Conservation (phyloP, 306 rosid genomes). For the Ormosia semicastrata region DNA sequence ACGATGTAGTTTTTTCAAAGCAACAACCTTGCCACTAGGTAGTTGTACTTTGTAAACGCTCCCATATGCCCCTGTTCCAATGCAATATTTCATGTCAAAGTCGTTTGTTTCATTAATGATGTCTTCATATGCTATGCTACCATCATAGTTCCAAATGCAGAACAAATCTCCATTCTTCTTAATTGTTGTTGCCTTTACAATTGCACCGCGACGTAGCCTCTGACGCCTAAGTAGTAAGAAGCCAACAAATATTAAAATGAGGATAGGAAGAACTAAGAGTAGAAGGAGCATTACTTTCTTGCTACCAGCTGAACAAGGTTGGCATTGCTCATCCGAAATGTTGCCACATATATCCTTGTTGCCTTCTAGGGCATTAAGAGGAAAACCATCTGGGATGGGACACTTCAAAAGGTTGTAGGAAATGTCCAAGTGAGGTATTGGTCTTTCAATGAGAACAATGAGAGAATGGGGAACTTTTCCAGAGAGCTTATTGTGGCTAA, state of each 20-base stretch:
- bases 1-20: constrained; percentile 14
- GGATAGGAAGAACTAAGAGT: background rate
- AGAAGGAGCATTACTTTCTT: background rate
- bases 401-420: background rate
- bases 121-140: background rate
- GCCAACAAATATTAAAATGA: background rate
- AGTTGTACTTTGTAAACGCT: constrained; percentile 11
- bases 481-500: background rate
- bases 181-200: background rate
- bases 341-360: background rate
- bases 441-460: too few relatives aligned
- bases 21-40: constrained; percentile 10
- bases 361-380: background rate
- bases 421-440: background rate
- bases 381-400: background rate
- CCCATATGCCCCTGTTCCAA: constrained; percentile 21
- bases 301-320: background rate
- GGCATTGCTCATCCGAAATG: background rate
- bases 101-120: background rate
- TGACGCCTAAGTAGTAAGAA: background rate
- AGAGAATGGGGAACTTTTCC: background rate
- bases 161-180: background rate
- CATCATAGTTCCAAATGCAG: constrained; percentile 13
- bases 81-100: background rate
- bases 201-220: background rate